Evolutionary conservation across 805 yeast genomes (phyloP).

Genomic region (Saturnispora gosingensis): DNA sequence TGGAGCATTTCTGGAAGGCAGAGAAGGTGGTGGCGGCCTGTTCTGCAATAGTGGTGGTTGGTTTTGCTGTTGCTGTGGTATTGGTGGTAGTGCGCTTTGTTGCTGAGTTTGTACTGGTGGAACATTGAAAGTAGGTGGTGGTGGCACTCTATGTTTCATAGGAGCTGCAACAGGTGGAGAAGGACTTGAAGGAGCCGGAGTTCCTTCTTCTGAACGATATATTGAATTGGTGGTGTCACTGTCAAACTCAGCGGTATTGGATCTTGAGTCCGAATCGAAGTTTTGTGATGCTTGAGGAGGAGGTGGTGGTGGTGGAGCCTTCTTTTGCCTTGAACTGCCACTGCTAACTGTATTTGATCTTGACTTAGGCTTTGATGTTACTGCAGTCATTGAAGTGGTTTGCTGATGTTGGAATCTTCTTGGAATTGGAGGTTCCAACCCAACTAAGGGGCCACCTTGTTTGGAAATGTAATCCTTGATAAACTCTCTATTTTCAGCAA

Average conservation of each 20-base stretch:
- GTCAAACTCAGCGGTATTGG: neutral
- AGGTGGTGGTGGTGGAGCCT: slow-evolving; percentile 11
- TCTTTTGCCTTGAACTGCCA: neutral
- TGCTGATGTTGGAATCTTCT: slow-evolving; percentile 37
- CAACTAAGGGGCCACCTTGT: slow-evolving; percentile 73
- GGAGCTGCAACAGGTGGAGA: slow-evolving; percentile 12
- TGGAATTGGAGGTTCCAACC: slow-evolving; percentile 79
- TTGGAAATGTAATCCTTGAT: slow-evolving; percentile 68
- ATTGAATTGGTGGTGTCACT: neutral
- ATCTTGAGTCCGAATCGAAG: neutral
- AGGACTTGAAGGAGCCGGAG: slow-evolving; percentile 30
- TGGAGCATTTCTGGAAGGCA: neutral
- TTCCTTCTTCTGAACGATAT: slow-evolving; percentile 7
- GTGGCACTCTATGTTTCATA: slow-evolving; percentile 13
- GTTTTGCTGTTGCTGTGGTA: slow-evolving; percentile 2
- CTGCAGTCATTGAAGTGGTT: slow-evolving; percentile 3
- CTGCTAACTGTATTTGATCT: slow-evolving; percentile 8
- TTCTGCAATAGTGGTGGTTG: neutral
- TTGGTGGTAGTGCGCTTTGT: slow-evolving; percentile 4
- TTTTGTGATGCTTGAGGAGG: neutral
- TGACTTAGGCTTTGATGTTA: slow-evolving; percentile 7
- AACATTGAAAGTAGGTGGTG: slow-evolving; percentile 10
- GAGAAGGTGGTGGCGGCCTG: slow-evolving; percentile 2
- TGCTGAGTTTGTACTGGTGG: slow-evolving; percentile 12
- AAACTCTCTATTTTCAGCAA: slow-evolving; percentile 75